Base-by-base conservation (phyloP, 169 alveolate genomes). In the Plasmodium billcollinsi region DNA sequence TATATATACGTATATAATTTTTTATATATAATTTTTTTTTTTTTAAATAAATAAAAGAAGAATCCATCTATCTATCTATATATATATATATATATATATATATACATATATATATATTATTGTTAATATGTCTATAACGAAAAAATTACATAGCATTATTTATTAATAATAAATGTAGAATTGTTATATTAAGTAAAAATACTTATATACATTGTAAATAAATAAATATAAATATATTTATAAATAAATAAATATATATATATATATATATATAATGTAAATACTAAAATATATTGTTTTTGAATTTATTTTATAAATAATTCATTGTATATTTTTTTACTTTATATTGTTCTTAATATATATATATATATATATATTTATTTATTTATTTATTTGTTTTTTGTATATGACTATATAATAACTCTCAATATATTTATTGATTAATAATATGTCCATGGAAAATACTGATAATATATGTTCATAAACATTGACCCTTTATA, bases 301-400 rank as follows among this genome's bases (percentile, higher is more conserved):
- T n/a, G 65, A 56, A 56, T 56, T 56, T 56, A 56, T 56, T 56
- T 56, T 18, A 56, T 18, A 12, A 56, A 56, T 56, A 56, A 56
- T 56, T 56, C 65, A 56, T 18, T 56, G 65, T 21, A 56, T 56
- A 56, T 56, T 56, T 56, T 56, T 56, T 56, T 21, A 18, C 7
- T 5, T 39, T 39, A 39, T 39, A 39, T 39, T 39, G 47, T 39
- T 39, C 9, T 39, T 39, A 39, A 39, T 39, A 39, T 39, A 39
- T 39, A 39, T 39, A 5, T 33, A 33, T 33, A 33, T 33, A 33
- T 33, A 29, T 29, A 29, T 29, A 29, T 33, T 0, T 39, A 39
- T 39, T 5, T 39, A 39, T 39, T 39, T 5, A 33, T 33, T 33
- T 33, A 33, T 33, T 33, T 33, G 9, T 33, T 33, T 39, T 0